Conservation (phyloP, 1,284 basidiomycete genomes). For the Leccinum huronense region DNA sequence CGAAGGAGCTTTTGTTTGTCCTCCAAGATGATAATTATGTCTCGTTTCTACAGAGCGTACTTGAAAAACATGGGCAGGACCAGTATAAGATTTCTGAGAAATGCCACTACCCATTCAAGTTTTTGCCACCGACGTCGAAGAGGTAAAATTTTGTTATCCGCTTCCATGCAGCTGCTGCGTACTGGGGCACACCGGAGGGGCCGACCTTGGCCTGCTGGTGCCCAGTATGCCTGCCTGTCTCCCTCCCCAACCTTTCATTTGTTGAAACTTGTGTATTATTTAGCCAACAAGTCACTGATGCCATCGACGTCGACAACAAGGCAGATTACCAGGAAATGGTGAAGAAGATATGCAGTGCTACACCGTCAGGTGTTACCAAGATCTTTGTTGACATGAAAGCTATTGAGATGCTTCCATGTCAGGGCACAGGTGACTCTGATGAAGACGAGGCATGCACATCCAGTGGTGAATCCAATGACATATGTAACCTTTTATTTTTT, state of each 20-base stretch:
- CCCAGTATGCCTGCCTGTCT: too few species aligned
- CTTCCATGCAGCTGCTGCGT: too few species aligned
- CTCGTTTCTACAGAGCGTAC: not conserved
- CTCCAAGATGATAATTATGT: not conserved
- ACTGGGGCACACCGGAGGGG: too few species aligned
- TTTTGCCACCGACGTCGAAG: not conserved
- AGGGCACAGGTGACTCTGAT: not conserved
- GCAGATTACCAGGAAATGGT: not conserved
- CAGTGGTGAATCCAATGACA: too few species aligned
- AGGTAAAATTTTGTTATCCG: too few species aligned
- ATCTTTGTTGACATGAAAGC: not conserved
- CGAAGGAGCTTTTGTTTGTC: not conserved
- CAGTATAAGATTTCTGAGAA: not conserved
- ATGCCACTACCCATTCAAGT: not conserved
- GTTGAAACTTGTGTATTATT: not conserved
- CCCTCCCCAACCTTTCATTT: not conserved
- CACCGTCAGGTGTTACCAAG: not conserved
- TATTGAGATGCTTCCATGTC: not conserved
- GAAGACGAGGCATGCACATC: not conserved
- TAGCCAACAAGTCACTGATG: not conserved
- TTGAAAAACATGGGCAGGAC: constrained; percentile 2
- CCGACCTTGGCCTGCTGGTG: too few species aligned
- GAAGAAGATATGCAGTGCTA: not conserved
- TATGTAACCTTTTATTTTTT: too few species aligned
- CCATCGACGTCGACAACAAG: not conserved